Percentiles rank a stretch among this genome's conserved stretches.
Evolutionary conservation across 768 basidiomycete genomes (phyloP).

Genomic region (Trametes villosa): DNA sequence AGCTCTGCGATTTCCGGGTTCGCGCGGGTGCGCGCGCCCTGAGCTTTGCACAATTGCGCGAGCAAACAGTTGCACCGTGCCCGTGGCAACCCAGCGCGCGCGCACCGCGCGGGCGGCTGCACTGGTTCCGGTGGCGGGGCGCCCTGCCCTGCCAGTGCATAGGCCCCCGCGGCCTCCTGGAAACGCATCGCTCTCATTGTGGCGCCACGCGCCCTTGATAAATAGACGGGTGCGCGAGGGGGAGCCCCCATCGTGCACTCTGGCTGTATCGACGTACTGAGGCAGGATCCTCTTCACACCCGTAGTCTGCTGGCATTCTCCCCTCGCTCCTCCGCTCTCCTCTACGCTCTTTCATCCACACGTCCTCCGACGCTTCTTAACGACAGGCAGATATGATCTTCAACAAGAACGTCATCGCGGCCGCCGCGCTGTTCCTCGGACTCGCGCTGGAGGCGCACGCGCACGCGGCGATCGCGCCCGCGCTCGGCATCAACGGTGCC

Average conservation of each 20-base stretch:
- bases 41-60: not conserved
- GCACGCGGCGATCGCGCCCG: constrained; percentile 48
- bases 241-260: constrained; percentile 6
- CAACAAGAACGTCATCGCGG: constrained; percentile 32
- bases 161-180: not conserved
- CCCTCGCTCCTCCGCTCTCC: not conserved
- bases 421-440: constrained; percentile 38
- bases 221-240: not conserved
- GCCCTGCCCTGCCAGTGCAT: too few species aligned
- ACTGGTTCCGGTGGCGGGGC: not conserved
- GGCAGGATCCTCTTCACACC: constrained; percentile 27
- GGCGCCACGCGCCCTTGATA: too few species aligned
- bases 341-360: constrained; percentile 1
- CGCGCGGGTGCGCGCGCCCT: too few species aligned
- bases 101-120: not conserved
- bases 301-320: constrained; percentile 17
- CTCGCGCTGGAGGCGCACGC: constrained; percentile 43
- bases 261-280: constrained; percentile 21
- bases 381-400: constrained; percentile 26
- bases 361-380: not conserved
- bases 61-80: not conserved
- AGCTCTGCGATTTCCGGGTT: not conserved
- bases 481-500: constrained; percentile 40
- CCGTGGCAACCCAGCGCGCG: not conserved
- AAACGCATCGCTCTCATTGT: too few species aligned